A percentile compares a stretch with the other conserved stretches of the same genome.
phyloP scores from a whole-genome alignment of 805 yeast genomes.

The Torulaspora delbrueckii region DNA sequence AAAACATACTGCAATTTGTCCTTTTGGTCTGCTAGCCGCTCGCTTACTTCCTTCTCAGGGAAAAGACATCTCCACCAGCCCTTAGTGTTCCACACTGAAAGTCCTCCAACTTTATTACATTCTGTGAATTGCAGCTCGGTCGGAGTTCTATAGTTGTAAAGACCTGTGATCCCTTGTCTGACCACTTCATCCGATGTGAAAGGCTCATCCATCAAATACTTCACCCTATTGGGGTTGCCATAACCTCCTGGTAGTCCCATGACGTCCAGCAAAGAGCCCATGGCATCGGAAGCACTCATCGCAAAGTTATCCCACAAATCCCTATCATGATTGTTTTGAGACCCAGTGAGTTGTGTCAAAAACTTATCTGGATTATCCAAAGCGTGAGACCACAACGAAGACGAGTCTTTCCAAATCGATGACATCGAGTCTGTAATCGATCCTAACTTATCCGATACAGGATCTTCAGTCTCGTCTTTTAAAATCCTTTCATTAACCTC shows the following conservation, averaged over 20 bases:
- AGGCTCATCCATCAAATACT: slow-evolving; percentile 17
- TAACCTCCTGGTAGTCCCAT: slow-evolving; percentile 25
- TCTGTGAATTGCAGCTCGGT: slow-evolving; percentile 51
- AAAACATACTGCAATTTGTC: slow-evolving; percentile 36
- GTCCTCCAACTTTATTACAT: slow-evolving; percentile 63
- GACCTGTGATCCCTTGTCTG: slow-evolving; percentile 36
- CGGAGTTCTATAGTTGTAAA: slow-evolving; percentile 55
- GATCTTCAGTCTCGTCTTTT: slow-evolving; percentile 8
- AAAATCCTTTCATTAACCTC: slow-evolving; percentile 15
- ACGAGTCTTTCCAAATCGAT: slow-evolving; percentile 15
- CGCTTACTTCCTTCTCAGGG: slow-evolving; percentile 48
- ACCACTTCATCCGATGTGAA: slow-evolving; percentile 15
- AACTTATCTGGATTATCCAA: slow-evolving; percentile 15
- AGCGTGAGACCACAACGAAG: slow-evolving; percentile 18
- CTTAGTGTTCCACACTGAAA: slow-evolving; percentile 72
- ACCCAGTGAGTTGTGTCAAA: slow-evolving; percentile 8
- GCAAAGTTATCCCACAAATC: slow-evolving; percentile 18
- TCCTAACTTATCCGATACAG: slow-evolving; percentile 11
- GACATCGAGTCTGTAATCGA: slow-evolving; percentile 17
- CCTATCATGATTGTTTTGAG: slow-evolving; percentile 9
- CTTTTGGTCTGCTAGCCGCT: slow-evolving; percentile 24
- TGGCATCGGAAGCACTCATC: slow-evolving; percentile 17
- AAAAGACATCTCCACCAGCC: slow-evolving; percentile 92
- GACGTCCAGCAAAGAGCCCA: slow-evolving; percentile 27
- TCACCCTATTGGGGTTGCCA: slow-evolving; percentile 17